Base-by-base conservation (phyloP, 108 stramenopile species). In the Skeletonema menzelii region DNA sequence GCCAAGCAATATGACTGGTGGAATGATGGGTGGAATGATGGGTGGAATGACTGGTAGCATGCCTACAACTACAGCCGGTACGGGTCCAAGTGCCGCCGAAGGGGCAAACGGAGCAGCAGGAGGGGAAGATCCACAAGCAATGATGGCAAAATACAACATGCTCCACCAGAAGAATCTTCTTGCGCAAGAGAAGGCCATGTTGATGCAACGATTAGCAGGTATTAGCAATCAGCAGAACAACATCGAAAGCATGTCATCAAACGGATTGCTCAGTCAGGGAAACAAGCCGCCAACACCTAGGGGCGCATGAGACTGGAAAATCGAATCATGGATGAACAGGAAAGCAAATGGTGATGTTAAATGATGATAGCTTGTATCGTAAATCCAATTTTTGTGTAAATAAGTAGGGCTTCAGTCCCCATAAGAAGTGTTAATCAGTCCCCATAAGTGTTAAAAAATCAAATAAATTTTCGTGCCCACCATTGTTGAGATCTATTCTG, bases 131-230 rank as follows among this genome's bases (percentile, higher is more conserved):
- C 58, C 67, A 5, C 34, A 58, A 22, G 31, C 61, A 32, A 31
- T 63, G 20, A 19, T 72, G 22, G 56, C 67, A 7, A 53, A 47
- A 14, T 71, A 62, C 60, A 62, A 46, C 60, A 62, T 56, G 10
- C 53, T 63, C 6, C 47, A 63, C 8, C 61, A 63, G 31, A 72
- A 56, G 63, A 64, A 72, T 63, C 63, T 34, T 47, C 37, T 72
- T 11, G 55, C 63, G 14, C 72, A 63, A 65, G 72, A 72, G 38
- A 61, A 72, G 72, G 63, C 56, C 47, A 72, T 72, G 63, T 37
- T 72, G 34, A 31, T 72, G 34, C 72, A 72, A 64, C 53, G 56
- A 37, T 28, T 64, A 19, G 35, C 62, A 53, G 49, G 49, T 24
- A 53, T 53, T n/a, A 53, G 22, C 49, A 53, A 22, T 22, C 49